phyloP scores from a whole-genome alignment of 2,329 filamentous ascomycete species.

The Parafenestella ontariensis region DNA sequence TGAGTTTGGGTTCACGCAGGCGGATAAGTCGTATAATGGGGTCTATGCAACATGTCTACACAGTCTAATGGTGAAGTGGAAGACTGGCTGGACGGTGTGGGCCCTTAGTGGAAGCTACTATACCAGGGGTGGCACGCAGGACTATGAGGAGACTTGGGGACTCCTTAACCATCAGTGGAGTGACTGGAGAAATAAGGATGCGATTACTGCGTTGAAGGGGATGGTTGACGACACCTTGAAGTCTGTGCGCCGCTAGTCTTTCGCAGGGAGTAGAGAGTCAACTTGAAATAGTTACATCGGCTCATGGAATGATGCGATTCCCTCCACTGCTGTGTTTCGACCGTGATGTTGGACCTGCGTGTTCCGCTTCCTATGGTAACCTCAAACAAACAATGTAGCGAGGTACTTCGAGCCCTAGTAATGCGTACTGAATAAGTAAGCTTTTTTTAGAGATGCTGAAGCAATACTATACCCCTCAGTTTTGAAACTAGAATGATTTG shows the following conservation, averaged over 20 bases:
- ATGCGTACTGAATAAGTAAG: too few species aligned
- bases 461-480: too few species aligned
- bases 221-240: conserved; percentile 53
- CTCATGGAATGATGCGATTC: too few species aligned
- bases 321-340: too few species aligned
- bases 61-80: conserved; percentile 62
- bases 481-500: too few species aligned
- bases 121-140: conserved; percentile 54
- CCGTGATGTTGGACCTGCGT: too few species aligned
- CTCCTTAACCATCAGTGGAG: conserved; percentile 56
- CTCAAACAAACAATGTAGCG: too few species aligned
- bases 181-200: conserved; percentile 49
- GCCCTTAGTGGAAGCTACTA: conserved; percentile 67
- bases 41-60: conserved; percentile 61
- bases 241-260: conserved; percentile 5
- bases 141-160: conserved; percentile 63
- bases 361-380: too few species aligned
- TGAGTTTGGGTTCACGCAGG: conserved; percentile 61
- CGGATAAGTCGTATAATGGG: conserved; percentile 58
- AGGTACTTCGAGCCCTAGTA: too few species aligned
- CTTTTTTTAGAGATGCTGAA: too few species aligned
- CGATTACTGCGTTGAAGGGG: conserved; percentile 56
- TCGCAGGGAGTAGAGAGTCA: neutral
- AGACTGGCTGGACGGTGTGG: conserved; percentile 68
- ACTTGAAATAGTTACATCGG: too few species aligned